These are phyloP conservation scores for Barnettozyma hawaiiensis DNA, from an alignment of 1,139 yeast genomes.

Conservation along the genomic window DNA sequence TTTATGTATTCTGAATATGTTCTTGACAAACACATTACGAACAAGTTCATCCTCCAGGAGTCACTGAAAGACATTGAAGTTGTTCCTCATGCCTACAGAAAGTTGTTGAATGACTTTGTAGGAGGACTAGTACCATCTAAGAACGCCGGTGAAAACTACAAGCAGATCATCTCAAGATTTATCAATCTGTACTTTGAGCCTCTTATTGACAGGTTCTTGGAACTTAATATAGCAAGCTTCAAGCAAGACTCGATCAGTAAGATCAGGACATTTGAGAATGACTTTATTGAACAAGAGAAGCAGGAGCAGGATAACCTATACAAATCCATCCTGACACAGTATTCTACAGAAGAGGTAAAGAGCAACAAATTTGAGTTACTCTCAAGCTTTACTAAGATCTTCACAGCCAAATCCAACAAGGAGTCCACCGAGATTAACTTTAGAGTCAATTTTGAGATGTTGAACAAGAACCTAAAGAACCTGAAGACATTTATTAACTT, in stretches of 20 bases:
- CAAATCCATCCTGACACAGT: constrained; percentile 30
- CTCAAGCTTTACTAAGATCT: constrained; percentile 58
- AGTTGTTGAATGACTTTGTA: constrained; percentile 24
- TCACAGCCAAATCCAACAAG: constrained; percentile 40
- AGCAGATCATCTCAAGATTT: constrained; percentile 26
- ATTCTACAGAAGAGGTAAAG: constrained; percentile 26
- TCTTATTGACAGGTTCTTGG: constrained; percentile 34
- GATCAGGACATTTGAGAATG: constrained; percentile 21
- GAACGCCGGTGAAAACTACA: constrained; percentile 30
- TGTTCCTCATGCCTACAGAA: constrained; percentile 29
- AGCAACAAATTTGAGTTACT: constrained; percentile 36
- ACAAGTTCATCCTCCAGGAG: constrained; percentile 43
- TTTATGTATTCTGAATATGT: constrained; percentile 31
- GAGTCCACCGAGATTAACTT: constrained; percentile 43
- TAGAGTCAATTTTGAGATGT: constrained; percentile 48
- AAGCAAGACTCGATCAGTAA: constrained; percentile 26
- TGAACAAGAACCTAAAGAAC: constrained; percentile 38
- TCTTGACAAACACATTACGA: constrained; percentile 38
- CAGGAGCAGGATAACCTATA: constrained; percentile 35
- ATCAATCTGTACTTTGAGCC: constrained; percentile 33
- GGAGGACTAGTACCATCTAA: constrained; percentile 25
- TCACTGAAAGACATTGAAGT: constrained; percentile 43
- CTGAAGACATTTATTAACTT: constrained; percentile 40
- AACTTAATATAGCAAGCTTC: constrained; percentile 34
- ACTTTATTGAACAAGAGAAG: constrained; percentile 17